Conservation (phyloP, 2,329 filamentous ascomycete genomes). For the Alternaria incomplexa region DNA sequence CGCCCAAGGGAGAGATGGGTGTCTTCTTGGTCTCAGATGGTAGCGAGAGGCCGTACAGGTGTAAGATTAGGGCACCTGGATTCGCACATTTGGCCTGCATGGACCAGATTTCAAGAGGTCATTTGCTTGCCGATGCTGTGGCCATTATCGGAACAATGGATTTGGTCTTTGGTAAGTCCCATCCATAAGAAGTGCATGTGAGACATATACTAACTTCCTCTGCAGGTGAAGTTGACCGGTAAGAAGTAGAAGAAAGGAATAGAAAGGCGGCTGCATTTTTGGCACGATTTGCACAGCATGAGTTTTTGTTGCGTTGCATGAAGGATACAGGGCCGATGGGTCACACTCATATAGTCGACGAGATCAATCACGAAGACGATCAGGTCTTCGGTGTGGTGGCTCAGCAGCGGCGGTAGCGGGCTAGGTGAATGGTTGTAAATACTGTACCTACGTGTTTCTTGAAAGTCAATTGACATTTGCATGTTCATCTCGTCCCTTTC, state of each 20-base stretch:
- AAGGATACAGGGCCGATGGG: not conserved
- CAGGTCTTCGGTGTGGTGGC: not conserved
- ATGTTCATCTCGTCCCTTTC: slow-evolving; percentile 2
- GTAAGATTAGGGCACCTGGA: slow-evolving; percentile 94
- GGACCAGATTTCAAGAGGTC: slow-evolving; percentile 90
- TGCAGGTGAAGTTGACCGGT: not conserved
- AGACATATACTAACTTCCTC: too few relatives aligned
- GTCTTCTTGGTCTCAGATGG: slow-evolving; percentile 96
- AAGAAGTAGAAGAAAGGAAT: not conserved
- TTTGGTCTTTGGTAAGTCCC: slow-evolving; percentile 47
- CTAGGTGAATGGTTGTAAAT: slow-evolving; percentile 29
- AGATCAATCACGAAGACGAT: not conserved
- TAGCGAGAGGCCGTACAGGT: slow-evolving; percentile 93
- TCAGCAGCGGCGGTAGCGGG: not conserved
- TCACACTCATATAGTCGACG: not conserved
- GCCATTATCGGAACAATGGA: slow-evolving; percentile 77
- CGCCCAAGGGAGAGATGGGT: slow-evolving; percentile 99
- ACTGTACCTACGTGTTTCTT: slow-evolving; percentile 31
- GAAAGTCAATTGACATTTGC: slow-evolving; percentile 24
- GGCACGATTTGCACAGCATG: not conserved
- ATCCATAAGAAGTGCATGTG: slow-evolving; percentile 13
- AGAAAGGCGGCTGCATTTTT: not conserved
- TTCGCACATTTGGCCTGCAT: slow-evolving; percentile 95
- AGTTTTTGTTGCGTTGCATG: not conserved
- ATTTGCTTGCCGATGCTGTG: slow-evolving; percentile 93